Evolutionary conservation across 768 basidiomycete genomes (phyloP).

Genomic region (Coprinopsis marcescibilis): DNA sequence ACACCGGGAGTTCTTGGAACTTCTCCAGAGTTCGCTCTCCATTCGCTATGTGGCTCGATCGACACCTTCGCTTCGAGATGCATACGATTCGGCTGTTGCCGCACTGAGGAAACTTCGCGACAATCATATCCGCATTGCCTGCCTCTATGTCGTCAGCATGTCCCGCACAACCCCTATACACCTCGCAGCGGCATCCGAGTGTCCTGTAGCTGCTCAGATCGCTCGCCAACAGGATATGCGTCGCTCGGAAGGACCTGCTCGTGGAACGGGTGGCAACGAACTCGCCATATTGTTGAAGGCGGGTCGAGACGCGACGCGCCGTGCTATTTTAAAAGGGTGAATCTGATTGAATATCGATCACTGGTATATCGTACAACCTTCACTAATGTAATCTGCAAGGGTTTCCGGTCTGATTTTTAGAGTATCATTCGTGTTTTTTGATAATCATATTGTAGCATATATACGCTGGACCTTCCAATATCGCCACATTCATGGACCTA

Average conservation of each 20-base stretch:
- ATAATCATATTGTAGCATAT: background rate
- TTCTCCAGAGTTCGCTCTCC: conserved; percentile 56
- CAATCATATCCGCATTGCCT: conserved; percentile 84
- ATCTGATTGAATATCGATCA: conserved; percentile 11
- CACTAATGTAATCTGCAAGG: no score
- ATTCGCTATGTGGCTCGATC: conserved; percentile 56
- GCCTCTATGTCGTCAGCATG: conserved; percentile 83
- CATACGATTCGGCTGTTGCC: conserved; percentile 75
- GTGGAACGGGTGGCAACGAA: conserved; percentile 89
- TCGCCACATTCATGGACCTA: no score
- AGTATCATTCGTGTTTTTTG: background rate
- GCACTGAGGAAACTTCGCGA: conserved; percentile 83
- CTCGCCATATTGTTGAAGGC: conserved; percentile 80
- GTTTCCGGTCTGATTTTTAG: no score
- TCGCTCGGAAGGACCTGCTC: conserved; percentile 44
- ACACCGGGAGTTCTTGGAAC: conserved; percentile 78
- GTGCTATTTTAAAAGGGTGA: conserved; percentile 47
- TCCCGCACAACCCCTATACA: conserved; percentile 55
- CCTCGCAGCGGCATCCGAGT: conserved; percentile 37
- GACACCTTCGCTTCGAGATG: conserved; percentile 54
- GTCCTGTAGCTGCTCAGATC: conserved; percentile 54
- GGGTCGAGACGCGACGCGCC: conserved; percentile 80
- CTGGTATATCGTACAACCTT: conserved; percentile 8
- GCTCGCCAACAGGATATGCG: conserved; percentile 37
- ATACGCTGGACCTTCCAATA: no score